A percentile compares a stretch with the other conserved stretches of the same genome.
phyloP scores from a whole-genome alignment of 768 basidiomycete species.

The Podaxis sp. region DNA sequence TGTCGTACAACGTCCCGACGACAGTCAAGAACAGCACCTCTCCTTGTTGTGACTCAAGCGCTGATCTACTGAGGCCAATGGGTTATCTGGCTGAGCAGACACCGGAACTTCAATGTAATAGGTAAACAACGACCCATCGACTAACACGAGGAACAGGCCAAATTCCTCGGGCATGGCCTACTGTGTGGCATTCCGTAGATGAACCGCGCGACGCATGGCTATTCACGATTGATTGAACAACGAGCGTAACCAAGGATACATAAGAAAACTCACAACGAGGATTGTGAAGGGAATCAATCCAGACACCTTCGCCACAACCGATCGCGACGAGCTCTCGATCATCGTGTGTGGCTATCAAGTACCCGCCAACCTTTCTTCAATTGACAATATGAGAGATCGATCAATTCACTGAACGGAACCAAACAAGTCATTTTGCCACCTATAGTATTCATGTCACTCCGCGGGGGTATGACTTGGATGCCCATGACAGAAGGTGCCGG shows the following conservation, averaged over 20 bases:
- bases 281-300: slow-evolving; percentile 94
- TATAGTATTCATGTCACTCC: slow-evolving; percentile 73
- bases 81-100: slow-evolving; percentile 73
- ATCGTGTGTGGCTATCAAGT: slow-evolving; percentile 70
- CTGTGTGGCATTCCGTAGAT: slow-evolving; percentile 91
- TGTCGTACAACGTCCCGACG: slow-evolving; percentile 83
- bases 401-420: slow-evolving; percentile 80
- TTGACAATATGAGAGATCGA: background rate
- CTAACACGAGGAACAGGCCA: slow-evolving; percentile 92
- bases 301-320: slow-evolving; percentile 95
- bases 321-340: slow-evolving; percentile 86
- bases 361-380: slow-evolving; percentile 10
- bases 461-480: slow-evolving; percentile 49
- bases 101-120: slow-evolving; percentile 97
- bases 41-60: slow-evolving; percentile 80
- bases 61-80: slow-evolving; percentile 74
- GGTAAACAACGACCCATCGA: slow-evolving; percentile 91
- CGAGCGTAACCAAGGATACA: background rate
- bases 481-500: slow-evolving; percentile 65
- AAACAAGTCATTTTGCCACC: slow-evolving; percentile 94
- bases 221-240: background rate
- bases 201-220: slow-evolving; percentile 93
- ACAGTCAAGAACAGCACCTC: slow-evolving; percentile 96
- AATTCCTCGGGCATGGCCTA: slow-evolving; percentile 96
- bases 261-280: slow-evolving; percentile 61